phyloP scores from a whole-genome alignment of 1,284 basidiomycete species.

The Ceratobasidium sp. region DNA sequence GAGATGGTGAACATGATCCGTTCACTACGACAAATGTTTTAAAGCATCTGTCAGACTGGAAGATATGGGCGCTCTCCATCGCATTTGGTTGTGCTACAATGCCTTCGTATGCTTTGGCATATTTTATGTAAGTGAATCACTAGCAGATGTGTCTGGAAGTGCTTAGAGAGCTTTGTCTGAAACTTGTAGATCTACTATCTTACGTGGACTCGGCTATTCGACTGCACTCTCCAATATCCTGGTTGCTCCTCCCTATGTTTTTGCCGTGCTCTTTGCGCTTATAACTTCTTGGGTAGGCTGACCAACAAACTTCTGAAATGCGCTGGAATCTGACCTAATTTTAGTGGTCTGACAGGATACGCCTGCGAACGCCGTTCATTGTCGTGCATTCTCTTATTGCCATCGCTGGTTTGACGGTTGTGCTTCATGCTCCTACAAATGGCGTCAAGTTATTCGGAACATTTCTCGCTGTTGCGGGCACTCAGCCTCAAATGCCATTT shows the following conservation, averaged over 20 bases:
- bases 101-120: conserved; percentile 37
- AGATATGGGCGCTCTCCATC: conserved; percentile 54
- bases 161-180: too few relatives aligned
- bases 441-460: conserved; percentile 31
- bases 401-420: conserved; percentile 32
- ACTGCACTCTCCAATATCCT: conserved; percentile 40
- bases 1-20: conserved; percentile 56
- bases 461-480: conserved; percentile 31
- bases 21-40: conserved; percentile 54
- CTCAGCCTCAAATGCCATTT: conserved; percentile 37
- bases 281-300: conserved; percentile 22
- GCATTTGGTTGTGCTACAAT: conserved; percentile 37
- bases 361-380: conserved; percentile 34
- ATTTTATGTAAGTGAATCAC: conserved; percentile 25
- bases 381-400: conserved; percentile 30
- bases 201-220: conserved; percentile 42
- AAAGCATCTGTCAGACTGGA: conserved; percentile 54
- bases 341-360: conserved; percentile 38
- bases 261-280: conserved; percentile 25
- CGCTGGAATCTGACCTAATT: too few relatives aligned
- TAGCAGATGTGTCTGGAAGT: too few relatives aligned
- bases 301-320: too few relatives aligned
- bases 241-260: conserved; percentile 41
- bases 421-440: conserved; percentile 18
- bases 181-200: conserved; percentile 40